Evolutionary conservation across 805 yeast genomes (phyloP).

Genomic region (Monosporozyma yasuniensis): DNA sequence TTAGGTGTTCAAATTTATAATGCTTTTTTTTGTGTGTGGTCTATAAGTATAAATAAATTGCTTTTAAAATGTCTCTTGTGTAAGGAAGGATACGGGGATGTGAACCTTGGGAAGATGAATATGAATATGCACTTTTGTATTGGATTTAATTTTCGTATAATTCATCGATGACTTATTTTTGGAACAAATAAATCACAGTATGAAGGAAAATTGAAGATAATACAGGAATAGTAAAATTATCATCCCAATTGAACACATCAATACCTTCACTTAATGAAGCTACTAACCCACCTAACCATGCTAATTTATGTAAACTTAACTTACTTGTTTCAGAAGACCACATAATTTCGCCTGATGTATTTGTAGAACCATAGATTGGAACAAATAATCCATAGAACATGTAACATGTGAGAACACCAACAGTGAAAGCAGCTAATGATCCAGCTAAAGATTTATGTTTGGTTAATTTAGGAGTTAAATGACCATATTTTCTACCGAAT

Average conservation of each 20-base stretch:
- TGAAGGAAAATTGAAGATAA: conserved; percentile 62
- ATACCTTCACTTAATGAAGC: conserved; percentile 85
- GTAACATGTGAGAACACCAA: conserved; percentile 62
- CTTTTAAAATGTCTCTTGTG: background rate
- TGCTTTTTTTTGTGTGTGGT: background rate
- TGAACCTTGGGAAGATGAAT: background rate
- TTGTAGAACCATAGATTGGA: conserved; percentile 50
- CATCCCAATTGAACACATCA: conserved; percentile 71
- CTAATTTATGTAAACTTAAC: conserved; percentile 43
- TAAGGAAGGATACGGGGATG: background rate
- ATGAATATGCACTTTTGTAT: background rate
- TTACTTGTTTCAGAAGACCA: conserved; percentile 59
- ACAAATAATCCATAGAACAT: conserved; percentile 64
- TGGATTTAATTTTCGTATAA: too few relatives aligned
- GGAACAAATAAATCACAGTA: conserved; percentile 31
- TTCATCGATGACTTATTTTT: background rate
- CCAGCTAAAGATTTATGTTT: conserved; percentile 84
- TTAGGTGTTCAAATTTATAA: too few relatives aligned
- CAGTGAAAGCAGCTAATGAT: conserved; percentile 69
- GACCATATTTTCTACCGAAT: conserved; percentile 78
- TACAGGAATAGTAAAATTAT: conserved; percentile 90
- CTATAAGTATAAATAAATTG: background rate
- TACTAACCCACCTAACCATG: conserved; percentile 62
- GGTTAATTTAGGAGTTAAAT: conserved; percentile 69
- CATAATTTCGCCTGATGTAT: conserved; percentile 46